Base-by-base conservation (phyloP, 306 rosid species). In the Sphenostylis stenocarpa region DNA sequence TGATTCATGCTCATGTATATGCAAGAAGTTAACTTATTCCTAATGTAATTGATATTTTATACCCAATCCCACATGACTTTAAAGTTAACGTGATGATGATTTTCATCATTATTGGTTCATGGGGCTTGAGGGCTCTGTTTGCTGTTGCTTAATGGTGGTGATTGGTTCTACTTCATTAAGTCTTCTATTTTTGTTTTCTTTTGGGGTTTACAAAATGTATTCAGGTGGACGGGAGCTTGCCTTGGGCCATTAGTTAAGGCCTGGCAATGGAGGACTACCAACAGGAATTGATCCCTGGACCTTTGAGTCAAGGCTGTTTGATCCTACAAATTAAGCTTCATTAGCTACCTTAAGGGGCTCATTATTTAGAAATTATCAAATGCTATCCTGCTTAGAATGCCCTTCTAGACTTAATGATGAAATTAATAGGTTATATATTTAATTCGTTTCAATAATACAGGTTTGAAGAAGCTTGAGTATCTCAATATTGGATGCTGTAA, bases 401-500 rank as follows among this genome's bases (percentile, higher is more conserved):
- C 26, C 64, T 66, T 84, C 31, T 16, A 6, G 64, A 47, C 38
- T 58, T 51, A 26, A 21, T 76, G 44, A 51, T 44, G 58, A 65
- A 51, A 19, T 34, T 29, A 44, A 38, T 39, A 60, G 44, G 29
- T 63, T 36, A 56, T 80, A n/a, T 10, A 70, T 31, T 58, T 72
- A 53, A 8, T 81, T 72, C 51, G 48, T 66, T 69, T 51, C 9
- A n/a, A 63, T 77, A 55, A 63, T 77, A 60, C 86, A 90, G 96
- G 88, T 55, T 76, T 90, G 83, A 77, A 61, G 61, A 90, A 83
- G 80, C 88, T 90, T 3, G 83, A 81, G 83, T 85, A 88, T 58
- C 92, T 88, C 58, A 86, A 90, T 77, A 71, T 83, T 38, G 77
- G 92, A 83, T 90, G 89, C 75, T 88, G 96, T 68, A 88, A 77